Base-by-base conservation (phyloP, 176 grass and related monocot species). In the Lolium rigidum region DNA sequence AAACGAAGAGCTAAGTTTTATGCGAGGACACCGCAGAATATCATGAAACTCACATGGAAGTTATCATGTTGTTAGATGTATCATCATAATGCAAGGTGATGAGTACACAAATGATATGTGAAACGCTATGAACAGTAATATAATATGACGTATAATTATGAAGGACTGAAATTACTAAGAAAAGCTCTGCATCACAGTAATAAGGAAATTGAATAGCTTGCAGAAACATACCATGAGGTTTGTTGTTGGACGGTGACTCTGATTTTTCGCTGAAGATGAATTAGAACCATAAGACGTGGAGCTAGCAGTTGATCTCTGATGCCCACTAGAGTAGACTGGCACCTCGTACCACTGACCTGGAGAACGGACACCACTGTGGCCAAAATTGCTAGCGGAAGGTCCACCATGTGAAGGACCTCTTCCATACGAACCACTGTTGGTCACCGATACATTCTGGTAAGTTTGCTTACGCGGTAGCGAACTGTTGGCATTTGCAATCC, bases 301-400 rank as follows among this genome's bases (percentile, higher is more conserved):
- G 81, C 84, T 90, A 39, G 86, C 70, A 89, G 79, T 87, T 80
- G 91, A 82, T 81, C 84, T 83, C 63, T 92, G 93, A 68, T 95
- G 91, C 74, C 83, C 95, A 85, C 81, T 95, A 12, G 93, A 78
- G 81, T 95, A 93, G 44, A 85, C 62, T 49, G 93, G 56, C 49
- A 84, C 85, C 71, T 98, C 95, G 17, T 86, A 95, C 93, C 91
- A 98, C 55, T 87, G 82, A 87, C 85, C 76, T 61, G 92, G 80
- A 79, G 95, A 91, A 70, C 61, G 90, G 61, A 91, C 67, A 54
- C 87, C 89, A 59, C 38, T 91, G 76, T 87, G 88, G 80, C 88
- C 80, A 74, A 78, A 95, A 76, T 90, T 91, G 68, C 79, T 87
- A 57, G 88, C 84, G 35, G 90, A 86, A 67, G 80, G 54, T 74